Base-by-base conservation (phyloP, 169 alveolate species). In the Plasmodium vinckei region DNA sequence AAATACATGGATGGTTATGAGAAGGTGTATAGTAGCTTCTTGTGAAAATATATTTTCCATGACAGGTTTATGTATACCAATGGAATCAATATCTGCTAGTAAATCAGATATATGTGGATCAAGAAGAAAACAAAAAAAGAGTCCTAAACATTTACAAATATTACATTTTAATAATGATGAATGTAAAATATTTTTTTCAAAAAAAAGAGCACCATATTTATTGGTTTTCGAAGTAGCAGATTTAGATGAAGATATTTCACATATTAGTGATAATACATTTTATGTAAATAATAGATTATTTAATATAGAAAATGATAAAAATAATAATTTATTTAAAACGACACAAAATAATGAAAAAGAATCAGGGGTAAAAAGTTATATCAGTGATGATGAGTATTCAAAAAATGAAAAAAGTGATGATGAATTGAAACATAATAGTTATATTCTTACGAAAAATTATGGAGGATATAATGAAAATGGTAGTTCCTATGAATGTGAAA, bases 161-260 rank as follows among this genome's bases (percentile, higher is more conserved):
- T 87, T 96, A 39, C 87, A 96, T 21, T 90, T 96, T 47, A 93
- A 92, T 25, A 93, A 92, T 49, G 93, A 88, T 54, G 98, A 96
- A 67, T 87, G 95, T 49, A 93, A 93, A 70, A 94, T 95, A 59
- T 95, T 95, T 92, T 90, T 93, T 44, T 94, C 97, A 15, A 94
- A 93, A 60, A 95, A 94, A 61, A 89, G 98, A 19, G 98, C 97
- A 6, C 98, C 97, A 5, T 96, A 95, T 72, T 89, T 96, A 59
- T 88, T 96, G 54, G 93, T 94, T 65, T 87, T 95, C 27, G 98
- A 96, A 77, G 94, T 95, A 73, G 98, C 97, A 15, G 96, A 96
- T 82, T 86, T 96, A 56, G 98, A 96, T 65, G 98, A 96, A 64
- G 96, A 93, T 54, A 89, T 93, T 25, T 87, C 89, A 33, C 65